phyloP scores from a whole-genome alignment of 305 asterid species.

The Fraxinus dipetala region DNA sequence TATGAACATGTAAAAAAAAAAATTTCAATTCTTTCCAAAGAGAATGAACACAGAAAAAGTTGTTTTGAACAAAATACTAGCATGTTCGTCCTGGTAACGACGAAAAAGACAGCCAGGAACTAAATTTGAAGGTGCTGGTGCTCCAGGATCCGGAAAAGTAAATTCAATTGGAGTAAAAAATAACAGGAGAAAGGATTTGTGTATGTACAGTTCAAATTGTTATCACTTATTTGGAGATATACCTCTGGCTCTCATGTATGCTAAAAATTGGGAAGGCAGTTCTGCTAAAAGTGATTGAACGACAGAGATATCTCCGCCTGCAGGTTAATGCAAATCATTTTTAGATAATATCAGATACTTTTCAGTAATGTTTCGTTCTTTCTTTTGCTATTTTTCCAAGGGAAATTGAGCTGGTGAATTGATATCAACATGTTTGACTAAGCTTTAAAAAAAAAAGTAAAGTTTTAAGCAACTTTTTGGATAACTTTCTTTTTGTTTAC shows the following conservation, averaged over 20 bases:
- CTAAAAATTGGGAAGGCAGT: slow-evolving; percentile 80
- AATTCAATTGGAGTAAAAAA: slow-evolving; percentile 21
- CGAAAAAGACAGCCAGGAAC: slow-evolving; percentile 28
- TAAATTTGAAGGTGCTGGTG: slow-evolving; percentile 20
- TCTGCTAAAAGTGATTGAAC: slow-evolving; percentile 89
- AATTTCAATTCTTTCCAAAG: background rate
- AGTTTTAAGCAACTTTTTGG: background rate
- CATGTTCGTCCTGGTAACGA: slow-evolving; percentile 26
- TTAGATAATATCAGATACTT: background rate
- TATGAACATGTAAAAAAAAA: background rate
- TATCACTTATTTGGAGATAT: slow-evolving; percentile 50
- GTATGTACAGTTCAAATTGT: slow-evolving; percentile 50
- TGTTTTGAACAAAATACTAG: slow-evolving; percentile 22
- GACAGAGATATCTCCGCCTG: slow-evolving; percentile 75
- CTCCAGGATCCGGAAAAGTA: slow-evolving; percentile 23
- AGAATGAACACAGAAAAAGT: background rate
- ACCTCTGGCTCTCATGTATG: slow-evolving; percentile 68
- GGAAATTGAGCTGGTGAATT: background rate
- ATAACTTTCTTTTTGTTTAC: background rate
- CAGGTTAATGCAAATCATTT: slow-evolving; percentile 23
- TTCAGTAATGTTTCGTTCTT: background rate
- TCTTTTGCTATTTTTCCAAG: background rate
- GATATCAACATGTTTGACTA: background rate
- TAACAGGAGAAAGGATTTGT: slow-evolving; percentile 12
- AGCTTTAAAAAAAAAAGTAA: background rate